Conservation (phyloP, 2,329 filamentous ascomycete species). For the Colletotrichum sp. region DNA sequence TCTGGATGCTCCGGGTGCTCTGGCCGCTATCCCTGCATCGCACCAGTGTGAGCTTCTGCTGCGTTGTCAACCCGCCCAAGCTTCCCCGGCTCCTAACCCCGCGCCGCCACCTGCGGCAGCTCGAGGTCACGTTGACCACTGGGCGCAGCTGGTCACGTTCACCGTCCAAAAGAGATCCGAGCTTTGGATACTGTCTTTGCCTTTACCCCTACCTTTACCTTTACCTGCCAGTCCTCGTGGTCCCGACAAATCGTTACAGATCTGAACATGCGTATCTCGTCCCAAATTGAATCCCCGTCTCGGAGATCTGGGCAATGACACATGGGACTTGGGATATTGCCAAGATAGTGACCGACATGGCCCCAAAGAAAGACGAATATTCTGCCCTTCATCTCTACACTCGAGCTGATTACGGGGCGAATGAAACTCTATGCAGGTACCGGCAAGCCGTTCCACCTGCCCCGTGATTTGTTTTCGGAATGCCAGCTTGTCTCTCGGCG, state of each 20-base stretch:
- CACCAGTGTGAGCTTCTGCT: background rate
- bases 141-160: constrained; percentile 16
- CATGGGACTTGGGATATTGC: background rate
- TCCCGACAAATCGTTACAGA: background rate
- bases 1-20: background rate
- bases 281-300: background rate
- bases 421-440: constrained; percentile 3
- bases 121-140: constrained; percentile 12
- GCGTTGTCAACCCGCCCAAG: background rate
- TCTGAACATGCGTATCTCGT: background rate
- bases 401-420: background rate
- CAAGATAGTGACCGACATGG: background rate
- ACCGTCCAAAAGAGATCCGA: background rate
- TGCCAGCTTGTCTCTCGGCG: background rate
- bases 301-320: background rate
- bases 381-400: background rate
- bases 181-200: background rate
- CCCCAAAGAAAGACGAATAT: background rate
- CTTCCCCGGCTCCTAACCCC: background rate
- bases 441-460: background rate
- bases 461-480: background rate
- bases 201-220: background rate
- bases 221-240: background rate
- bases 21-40: constrained; percentile 5
- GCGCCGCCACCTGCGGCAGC: background rate